These are phyloP conservation scores for Scheffersomyces titani DNA, from an alignment of 1,139 yeast species.

Conservation along the genomic window DNA sequence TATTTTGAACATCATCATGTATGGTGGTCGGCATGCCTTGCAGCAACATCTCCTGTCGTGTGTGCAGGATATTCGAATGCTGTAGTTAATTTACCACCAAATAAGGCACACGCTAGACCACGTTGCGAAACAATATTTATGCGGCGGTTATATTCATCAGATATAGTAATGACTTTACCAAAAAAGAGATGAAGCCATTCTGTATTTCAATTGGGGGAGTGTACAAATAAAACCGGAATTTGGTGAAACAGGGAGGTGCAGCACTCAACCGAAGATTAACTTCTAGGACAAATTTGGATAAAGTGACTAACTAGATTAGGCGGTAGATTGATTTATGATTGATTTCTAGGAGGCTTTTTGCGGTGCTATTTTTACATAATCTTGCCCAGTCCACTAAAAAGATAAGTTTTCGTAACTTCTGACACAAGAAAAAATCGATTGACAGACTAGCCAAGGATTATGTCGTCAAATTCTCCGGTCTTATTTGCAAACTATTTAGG, in stretches of 20 bases:
- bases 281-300: neutral
- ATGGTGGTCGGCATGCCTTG: neutral
- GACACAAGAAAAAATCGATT: neutral
- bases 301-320: too few species aligned
- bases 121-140: neutral
- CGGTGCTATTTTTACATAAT: neutral
- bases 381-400: neutral
- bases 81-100: neutral
- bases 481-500: neutral
- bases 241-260: neutral
- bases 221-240: neutral
- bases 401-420: neutral
- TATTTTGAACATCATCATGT: neutral
- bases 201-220: neutral
- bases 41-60: neutral
- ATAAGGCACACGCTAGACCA: neutral
- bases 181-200: neutral
- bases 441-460: neutral
- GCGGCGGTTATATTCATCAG: neutral
- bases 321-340: too few species aligned
- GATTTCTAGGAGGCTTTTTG: neutral
- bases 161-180: neutral
- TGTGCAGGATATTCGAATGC: neutral
- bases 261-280: neutral
- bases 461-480: neutral